These are phyloP conservation scores for Lasiosphaeria ovina DNA, from an alignment of 495 filamentous ascomycete genomes.

Conservation along the genomic window DNA sequence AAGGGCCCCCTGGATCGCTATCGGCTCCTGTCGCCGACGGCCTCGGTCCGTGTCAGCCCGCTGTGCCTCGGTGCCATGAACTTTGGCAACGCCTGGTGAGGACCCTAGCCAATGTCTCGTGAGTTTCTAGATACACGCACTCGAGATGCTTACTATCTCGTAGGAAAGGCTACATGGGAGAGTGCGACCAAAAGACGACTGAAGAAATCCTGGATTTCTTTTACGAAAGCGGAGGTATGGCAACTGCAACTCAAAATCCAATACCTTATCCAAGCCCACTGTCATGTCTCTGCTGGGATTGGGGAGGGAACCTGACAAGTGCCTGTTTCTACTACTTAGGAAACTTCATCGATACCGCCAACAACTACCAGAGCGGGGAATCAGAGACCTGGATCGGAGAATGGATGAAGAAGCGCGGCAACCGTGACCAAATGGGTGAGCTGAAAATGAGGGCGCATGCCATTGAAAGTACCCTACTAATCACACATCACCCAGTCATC, in stretches of 20 bases:
- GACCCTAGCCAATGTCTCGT: neutral
- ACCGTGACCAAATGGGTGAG: conserved; percentile 41
- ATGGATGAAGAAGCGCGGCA: conserved; percentile 58
- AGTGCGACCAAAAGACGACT: conserved; percentile 58
- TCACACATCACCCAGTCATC: conserved; percentile 44
- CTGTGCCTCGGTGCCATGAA: conserved; percentile 63
- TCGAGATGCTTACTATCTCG: neutral
- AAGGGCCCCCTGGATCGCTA: conserved; percentile 54
- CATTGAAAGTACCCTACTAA: conserved; percentile 1
- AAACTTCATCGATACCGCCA: conserved; percentile 78
- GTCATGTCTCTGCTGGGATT: neutral
- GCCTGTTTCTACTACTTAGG: conserved; percentile 33
- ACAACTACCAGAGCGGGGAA: conserved; percentile 65
- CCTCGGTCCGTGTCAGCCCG: conserved; percentile 57
- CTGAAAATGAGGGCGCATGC: neutral
- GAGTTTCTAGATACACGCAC: neutral
- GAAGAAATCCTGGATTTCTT: conserved; percentile 67
- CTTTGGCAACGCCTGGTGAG: conserved; percentile 56
- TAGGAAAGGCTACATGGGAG: conserved; percentile 51
- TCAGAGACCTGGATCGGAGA: conserved; percentile 75
- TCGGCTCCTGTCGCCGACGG: conserved; percentile 58
- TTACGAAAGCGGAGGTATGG: conserved; percentile 47
- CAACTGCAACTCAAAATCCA: neutral
- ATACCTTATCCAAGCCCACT: neutral
- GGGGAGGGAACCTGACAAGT: neutral